phyloP scores from a whole-genome alignment of 2,329 filamentous ascomycete genomes.

The Colletotrichum sp. region DNA sequence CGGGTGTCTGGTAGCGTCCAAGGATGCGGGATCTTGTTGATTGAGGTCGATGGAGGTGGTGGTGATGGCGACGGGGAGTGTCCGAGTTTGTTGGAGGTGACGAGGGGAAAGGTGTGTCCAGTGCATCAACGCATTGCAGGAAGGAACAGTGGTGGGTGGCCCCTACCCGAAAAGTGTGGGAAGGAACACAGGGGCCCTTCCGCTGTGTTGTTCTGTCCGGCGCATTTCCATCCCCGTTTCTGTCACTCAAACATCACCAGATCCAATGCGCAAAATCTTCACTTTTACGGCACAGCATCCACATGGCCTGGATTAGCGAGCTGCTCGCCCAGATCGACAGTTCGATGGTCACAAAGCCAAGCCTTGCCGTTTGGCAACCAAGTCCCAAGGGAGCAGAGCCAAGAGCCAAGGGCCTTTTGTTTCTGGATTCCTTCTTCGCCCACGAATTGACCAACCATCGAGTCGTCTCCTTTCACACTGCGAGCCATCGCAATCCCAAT shows the following conservation, averaged over 20 bases:
- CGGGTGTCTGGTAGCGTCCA: neutral
- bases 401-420: slow-evolving; percentile 7
- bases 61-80: neutral
- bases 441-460: neutral
- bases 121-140: neutral
- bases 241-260: neutral
- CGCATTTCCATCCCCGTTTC: neutral
- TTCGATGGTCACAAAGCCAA: neutral
- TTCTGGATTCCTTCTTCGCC: neutral
- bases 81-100: neutral
- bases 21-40: neutral
- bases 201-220: neutral
- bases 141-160: neutral
- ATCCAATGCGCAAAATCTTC: neutral
- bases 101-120: neutral
- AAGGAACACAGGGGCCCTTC: neutral
- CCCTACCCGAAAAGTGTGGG: neutral
- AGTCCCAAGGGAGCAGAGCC: neutral
- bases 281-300: neutral
- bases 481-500: neutral
- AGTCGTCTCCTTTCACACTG: neutral
- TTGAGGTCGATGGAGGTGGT: neutral
- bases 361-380: neutral
- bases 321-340: neutral
- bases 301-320: neutral